Evolutionary conservation across 768 basidiomycete species (phyloP).

Genomic region (Multifurca ochricompacta): DNA sequence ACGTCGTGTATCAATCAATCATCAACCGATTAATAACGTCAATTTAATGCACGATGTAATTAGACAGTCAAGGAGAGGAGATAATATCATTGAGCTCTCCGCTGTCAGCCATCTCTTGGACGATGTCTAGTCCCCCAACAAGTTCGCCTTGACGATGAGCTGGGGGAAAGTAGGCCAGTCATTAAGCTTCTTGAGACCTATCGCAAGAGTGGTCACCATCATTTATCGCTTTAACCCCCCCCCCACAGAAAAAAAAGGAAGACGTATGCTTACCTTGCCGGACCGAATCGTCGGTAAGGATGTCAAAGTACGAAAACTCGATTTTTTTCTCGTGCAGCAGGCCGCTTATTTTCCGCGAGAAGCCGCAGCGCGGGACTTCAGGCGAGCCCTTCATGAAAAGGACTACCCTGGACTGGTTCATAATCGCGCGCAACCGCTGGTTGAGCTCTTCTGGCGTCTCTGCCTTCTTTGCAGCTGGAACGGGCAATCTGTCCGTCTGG

Average conservation of each 20-base stretch:
- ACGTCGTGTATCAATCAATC: not conserved
- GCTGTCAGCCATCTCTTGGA: slow-evolving; percentile 77
- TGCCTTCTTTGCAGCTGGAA: slow-evolving; percentile 23
- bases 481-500: slow-evolving; percentile 35
- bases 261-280: slow-evolving; percentile 32
- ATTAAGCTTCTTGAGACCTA: slow-evolving; percentile 50
- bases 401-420: slow-evolving; percentile 60
- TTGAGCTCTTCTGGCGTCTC: slow-evolving; percentile 65
- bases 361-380: slow-evolving; percentile 54
- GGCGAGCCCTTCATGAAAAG: slow-evolving; percentile 63
- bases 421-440: slow-evolving; percentile 55
- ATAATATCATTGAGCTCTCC: slow-evolving; percentile 61
- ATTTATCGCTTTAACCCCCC: not conserved
- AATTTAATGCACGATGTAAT: no score
- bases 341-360: slow-evolving; percentile 49
- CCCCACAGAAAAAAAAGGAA: not conserved
- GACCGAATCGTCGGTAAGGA: slow-evolving; percentile 49
- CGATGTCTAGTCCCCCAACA: slow-evolving; percentile 90
- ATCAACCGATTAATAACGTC: not conserved
- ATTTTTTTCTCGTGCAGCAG: slow-evolving; percentile 41
- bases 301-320: slow-evolving; percentile 51
- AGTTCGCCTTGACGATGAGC: slow-evolving; percentile 82
- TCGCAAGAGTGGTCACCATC: slow-evolving; percentile 13
- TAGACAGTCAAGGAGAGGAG: slow-evolving; percentile 3
- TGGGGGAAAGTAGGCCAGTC: slow-evolving; percentile 57